Evolutionary conservation across 2,329 filamentous ascomycete genomes (phyloP), one percentile per base, ranked within the genome.

Genomic region (Aureobasidium musti): DNA sequence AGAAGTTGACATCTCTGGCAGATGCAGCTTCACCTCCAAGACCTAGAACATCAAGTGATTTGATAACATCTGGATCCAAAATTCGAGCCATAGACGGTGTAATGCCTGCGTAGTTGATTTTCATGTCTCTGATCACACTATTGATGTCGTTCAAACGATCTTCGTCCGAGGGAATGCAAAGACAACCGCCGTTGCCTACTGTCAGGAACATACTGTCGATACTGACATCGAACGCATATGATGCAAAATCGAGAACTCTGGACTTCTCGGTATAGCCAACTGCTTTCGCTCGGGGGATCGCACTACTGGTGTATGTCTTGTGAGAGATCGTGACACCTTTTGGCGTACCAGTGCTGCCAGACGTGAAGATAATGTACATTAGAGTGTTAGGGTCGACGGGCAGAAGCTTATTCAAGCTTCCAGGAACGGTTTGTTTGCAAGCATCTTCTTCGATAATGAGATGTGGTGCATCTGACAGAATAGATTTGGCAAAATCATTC

Each of bases 271-370:
- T 66, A 17, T 57, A 66, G 33, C 63, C 63, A 8, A 66, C 47
- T n/a, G 66, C 66, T 57, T 64, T 56, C 17, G 47, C 57, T 1
- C 78, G 77, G 4, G 79, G 77, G 26, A 88, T 82, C 0, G 80
- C 82, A 4, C 80, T 82, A 2, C 79, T 77, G 7, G 87, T 77
- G 60, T 87, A 87, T 0, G 84, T 86, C 26, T 86, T 86, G 30
- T 73, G 70, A 2, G 69, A 68, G 26, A 66, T 45, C 41, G 53
- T 69, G 26, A 73, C 71, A 1, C 72, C 71, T 49, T 74, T 75
- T 5, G 73, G 71, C 11, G 70, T 70, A 10, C 72, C 71, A 7
- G 70, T 72, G 23, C 70, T 72, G n/a, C 73, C 71, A 23, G 71
- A 72, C 35, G 74, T 73, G 68, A 72, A 74, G 30, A 75, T 73